These are phyloP conservation scores for Cladosporium velox DNA, from an alignment of 2,329 filamentous ascomycete species.

Conservation along the genomic window DNA sequence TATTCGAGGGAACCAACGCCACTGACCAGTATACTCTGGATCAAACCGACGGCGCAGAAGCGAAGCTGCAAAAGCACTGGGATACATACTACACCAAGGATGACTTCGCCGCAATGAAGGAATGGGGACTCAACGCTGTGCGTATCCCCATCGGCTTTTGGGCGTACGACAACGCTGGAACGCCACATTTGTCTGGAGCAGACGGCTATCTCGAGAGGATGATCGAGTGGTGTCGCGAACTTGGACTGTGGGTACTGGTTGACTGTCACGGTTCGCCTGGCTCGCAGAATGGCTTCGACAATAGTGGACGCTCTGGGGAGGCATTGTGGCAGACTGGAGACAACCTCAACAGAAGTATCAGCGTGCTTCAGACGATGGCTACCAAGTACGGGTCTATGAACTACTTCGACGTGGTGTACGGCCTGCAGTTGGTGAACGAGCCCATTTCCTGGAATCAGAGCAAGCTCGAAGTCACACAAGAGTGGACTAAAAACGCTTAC, in stretches of 20 bases:
- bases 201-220: slow-evolving; percentile 51
- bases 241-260: slow-evolving; percentile 51
- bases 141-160: slow-evolving; percentile 58
- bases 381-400: slow-evolving; percentile 42
- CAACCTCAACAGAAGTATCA: slow-evolving; percentile 41
- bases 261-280: slow-evolving; percentile 55
- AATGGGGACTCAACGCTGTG: slow-evolving; percentile 43
- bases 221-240: slow-evolving; percentile 50
- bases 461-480: slow-evolving; percentile 38
- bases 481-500: slow-evolving; percentile 42
- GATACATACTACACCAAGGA: slow-evolving; percentile 42
- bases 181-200: slow-evolving; percentile 50
- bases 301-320: slow-evolving; percentile 31
- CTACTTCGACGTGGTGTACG: slow-evolving; percentile 46
- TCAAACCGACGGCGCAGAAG: slow-evolving; percentile 33
- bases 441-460: slow-evolving; percentile 42
- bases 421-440: slow-evolving; percentile 49
- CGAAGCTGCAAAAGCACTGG: slow-evolving; percentile 40
- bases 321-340: slow-evolving; percentile 34
- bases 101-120: slow-evolving; percentile 46
- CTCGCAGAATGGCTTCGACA: slow-evolving; percentile 54
- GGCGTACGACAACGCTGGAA: slow-evolving; percentile 48
- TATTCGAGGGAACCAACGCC: slow-evolving; percentile 39
- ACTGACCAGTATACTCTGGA: slow-evolving; percentile 45
- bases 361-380: slow-evolving; percentile 43